These are phyloP conservation scores for Leishmania aethiopica DNA, from an alignment of 208 protist species.

Conservation along the genomic window DNA sequence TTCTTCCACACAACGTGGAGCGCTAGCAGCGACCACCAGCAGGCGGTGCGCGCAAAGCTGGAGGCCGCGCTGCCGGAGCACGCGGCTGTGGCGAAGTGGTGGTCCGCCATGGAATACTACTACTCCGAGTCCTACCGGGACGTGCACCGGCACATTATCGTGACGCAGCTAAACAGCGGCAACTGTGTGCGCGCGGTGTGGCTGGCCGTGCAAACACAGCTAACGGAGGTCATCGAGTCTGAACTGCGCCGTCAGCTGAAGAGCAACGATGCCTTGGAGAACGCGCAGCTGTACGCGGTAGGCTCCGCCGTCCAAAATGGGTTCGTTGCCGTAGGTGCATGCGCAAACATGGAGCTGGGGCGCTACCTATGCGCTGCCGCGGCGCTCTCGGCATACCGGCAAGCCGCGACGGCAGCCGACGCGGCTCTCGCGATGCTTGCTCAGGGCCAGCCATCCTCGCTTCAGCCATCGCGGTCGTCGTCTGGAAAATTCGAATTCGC, in stretches of 20 bases:
- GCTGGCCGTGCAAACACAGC: constrained; percentile 67
- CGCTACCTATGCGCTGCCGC: constrained; percentile 57
- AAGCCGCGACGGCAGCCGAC: constrained; percentile 31
- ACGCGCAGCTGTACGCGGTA: constrained; percentile 46
- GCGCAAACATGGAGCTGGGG: constrained; percentile 47
- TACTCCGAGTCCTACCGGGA: constrained; percentile 40
- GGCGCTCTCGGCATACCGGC: constrained; percentile 53
- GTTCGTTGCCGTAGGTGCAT: constrained; percentile 57
- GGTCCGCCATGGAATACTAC: constrained; percentile 57
- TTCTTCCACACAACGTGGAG: constrained; percentile 60
- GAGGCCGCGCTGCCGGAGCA: constrained; percentile 40
- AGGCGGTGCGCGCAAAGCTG: constrained; percentile 41
- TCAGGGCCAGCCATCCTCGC: neutral
- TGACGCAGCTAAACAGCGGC: constrained; percentile 31
- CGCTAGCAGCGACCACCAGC: constrained; percentile 47
- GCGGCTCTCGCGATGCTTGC: constrained; percentile 3
- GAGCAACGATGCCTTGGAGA: constrained; percentile 35
- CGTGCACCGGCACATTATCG: constrained; percentile 53
- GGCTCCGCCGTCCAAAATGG: constrained; percentile 69
- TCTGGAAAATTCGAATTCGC: neutral
- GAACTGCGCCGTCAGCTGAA: constrained; percentile 43
- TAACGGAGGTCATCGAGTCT: constrained; percentile 50
- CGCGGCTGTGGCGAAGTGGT: constrained; percentile 58
- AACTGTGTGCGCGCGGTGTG: constrained; percentile 57
- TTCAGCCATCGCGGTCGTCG: constrained; percentile 4